phyloP scores from a whole-genome alignment of 495 filamentous ascomycete genomes.

The Aspergillus conjunctus region DNA sequence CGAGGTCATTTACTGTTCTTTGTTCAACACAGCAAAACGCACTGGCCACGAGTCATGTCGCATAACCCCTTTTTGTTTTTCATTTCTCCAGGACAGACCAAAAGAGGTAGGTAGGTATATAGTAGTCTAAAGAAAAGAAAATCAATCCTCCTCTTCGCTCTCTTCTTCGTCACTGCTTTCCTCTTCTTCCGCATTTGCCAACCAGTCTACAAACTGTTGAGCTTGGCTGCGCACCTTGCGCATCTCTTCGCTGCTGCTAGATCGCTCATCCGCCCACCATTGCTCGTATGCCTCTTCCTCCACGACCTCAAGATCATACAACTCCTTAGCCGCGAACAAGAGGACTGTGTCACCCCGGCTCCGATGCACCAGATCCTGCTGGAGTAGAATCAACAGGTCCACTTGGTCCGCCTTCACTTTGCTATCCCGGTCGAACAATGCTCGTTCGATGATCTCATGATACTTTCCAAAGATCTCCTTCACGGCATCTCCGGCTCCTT shows the following conservation, averaged over 20 bases:
- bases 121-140: not conserved
- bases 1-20: not conserved
- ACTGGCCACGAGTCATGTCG: not conserved
- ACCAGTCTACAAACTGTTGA: constrained; percentile 79
- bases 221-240: constrained; percentile 68
- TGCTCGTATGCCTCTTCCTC: constrained; percentile 85
- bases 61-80: constrained; percentile 3
- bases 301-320: constrained; percentile 81
- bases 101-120: not conserved
- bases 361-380: constrained; percentile 71
- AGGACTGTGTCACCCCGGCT: constrained; percentile 66
- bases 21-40: not conserved
- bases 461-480: constrained; percentile 59
- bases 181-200: constrained; percentile 81
- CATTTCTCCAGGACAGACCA: not conserved
- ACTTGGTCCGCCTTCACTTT: constrained; percentile 72
- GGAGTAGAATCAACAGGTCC: constrained; percentile 78
- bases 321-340: constrained; percentile 71
- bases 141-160: constrained; percentile 44
- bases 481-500: constrained; percentile 65
- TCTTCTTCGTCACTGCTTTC: constrained; percentile 73
- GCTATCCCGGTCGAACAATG: constrained; percentile 59
- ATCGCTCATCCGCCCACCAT: constrained; percentile 82
- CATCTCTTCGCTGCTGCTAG: constrained; percentile 66
- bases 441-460: constrained; percentile 58